phyloP scores from a whole-genome alignment of 129 eudicot genomes.

The Ambrosia artemisiifolia region DNA sequence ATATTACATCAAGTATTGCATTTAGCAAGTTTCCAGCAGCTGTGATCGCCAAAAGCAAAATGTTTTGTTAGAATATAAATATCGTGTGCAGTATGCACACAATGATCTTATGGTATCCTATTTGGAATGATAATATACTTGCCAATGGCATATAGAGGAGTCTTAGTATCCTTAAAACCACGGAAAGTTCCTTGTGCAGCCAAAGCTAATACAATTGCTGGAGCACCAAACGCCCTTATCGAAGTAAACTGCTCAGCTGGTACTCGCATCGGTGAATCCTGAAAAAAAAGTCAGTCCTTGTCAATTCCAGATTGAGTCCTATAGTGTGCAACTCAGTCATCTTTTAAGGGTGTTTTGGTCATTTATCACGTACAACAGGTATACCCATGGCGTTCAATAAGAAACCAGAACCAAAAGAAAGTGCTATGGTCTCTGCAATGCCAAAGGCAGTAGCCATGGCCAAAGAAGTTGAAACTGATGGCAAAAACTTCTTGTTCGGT shows the following conservation, averaged over 20 bases:
- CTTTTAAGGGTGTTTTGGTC: neutral
- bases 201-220: conserved; percentile 84
- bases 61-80: neutral
- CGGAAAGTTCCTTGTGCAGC: conserved; percentile 98
- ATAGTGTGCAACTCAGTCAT: neutral
- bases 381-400: conserved; percentile 92
- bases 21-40: conserved; percentile 89
- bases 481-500: conserved; percentile 53
- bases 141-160: conserved; percentile 95
- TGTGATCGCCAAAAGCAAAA: conserved; percentile 31
- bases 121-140: conserved; percentile 36
- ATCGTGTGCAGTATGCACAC: neutral
- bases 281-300: conserved; percentile 10
- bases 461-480: conserved; percentile 86
- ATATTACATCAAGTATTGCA: conserved; percentile 63
- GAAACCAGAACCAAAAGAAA: conserved; percentile 74
- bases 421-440: conserved; percentile 72
- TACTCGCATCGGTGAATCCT: conserved; percentile 87
- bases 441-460: conserved; percentile 78
- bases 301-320: conserved; percentile 13
- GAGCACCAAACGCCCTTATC: conserved; percentile 95
- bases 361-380: conserved; percentile 69
- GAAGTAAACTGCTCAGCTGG: conserved; percentile 87
- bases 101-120: neutral
- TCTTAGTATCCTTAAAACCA: conserved; percentile 90